Evolutionary conservation across 805 yeast genomes (phyloP).

Genomic region (Kazachstania psychrophila): DNA sequence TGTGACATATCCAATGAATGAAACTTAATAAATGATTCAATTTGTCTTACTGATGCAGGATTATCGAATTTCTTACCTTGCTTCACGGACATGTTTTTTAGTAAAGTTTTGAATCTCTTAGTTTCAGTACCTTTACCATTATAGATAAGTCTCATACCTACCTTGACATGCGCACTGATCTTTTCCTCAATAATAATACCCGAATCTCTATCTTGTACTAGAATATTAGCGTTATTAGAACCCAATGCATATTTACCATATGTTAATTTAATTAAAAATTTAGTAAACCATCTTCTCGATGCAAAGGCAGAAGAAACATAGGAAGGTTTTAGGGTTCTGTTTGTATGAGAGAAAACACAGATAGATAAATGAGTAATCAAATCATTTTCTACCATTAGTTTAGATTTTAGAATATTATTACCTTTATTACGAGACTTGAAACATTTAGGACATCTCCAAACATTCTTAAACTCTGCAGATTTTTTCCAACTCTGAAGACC

Average conservation of each 20-base stretch:
- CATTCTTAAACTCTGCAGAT: constrained; percentile 33
- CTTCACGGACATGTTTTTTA: constrained; percentile 58
- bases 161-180: constrained; percentile 77
- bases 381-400: constrained; percentile 39
- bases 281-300: constrained; percentile 80
- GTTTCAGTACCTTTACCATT: constrained; percentile 58
- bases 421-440: constrained; percentile 46
- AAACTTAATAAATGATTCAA: constrained; percentile 69
- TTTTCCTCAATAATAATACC: constrained; percentile 90
- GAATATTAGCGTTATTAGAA: constrained; percentile 82
- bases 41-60: constrained; percentile 55
- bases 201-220: constrained; percentile 84
- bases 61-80: constrained; percentile 82
- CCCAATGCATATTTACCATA: constrained; percentile 85
- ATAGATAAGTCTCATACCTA: constrained; percentile 80
- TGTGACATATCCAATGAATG: constrained; percentile 73
- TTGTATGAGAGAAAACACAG: constrained; percentile 67
- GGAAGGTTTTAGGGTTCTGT: constrained; percentile 51
- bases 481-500: constrained; percentile 36
- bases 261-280: constrained; percentile 69
- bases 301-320: constrained; percentile 79
- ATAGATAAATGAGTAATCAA: constrained; percentile 81
- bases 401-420: constrained; percentile 30
- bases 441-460: constrained; percentile 77
- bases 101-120: constrained; percentile 47